Evolutionary conservation across 257 asterid genomes (phyloP).

Genomic region (Nicotiana benthamiana): DNA sequence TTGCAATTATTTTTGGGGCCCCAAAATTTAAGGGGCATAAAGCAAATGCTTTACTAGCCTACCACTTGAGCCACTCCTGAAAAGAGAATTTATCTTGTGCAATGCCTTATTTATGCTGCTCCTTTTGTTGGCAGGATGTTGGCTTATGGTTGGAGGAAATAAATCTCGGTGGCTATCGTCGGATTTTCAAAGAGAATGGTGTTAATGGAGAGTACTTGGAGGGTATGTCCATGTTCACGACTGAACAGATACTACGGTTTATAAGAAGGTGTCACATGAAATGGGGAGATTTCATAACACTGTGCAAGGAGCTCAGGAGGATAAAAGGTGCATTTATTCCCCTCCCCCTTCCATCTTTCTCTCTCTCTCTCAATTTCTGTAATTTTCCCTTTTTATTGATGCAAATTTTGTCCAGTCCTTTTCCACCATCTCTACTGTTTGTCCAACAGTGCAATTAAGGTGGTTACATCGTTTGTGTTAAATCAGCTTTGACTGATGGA

Average conservation of each 20-base stretch:
- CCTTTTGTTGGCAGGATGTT: constrained; percentile 61
- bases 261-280: constrained; percentile 99
- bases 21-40: no score
- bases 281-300: constrained; percentile 98
- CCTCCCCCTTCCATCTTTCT: neutral
- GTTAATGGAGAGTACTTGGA: constrained; percentile 97
- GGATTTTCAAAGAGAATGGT: constrained; percentile 82
- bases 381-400: neutral
- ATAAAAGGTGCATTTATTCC: constrained; percentile 63
- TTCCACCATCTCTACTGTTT: neutral
- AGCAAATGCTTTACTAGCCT: no score
- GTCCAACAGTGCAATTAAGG: neutral
- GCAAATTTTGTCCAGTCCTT: neutral
- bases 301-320: constrained; percentile 99
- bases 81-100: neutral
- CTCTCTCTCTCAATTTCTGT: neutral
- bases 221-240: constrained; percentile 97
- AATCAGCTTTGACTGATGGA: neutral
- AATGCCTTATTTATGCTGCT: constrained; percentile 7
- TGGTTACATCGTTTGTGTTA: neutral
- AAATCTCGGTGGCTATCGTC: constrained; percentile 84
- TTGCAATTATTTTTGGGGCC: no score
- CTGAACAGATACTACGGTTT: constrained; percentile 97
- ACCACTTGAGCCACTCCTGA: no score
- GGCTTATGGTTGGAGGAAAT: constrained; percentile 98